Base-by-base conservation (phyloP, 306 rosid species). In the Sophora flavescens region DNA sequence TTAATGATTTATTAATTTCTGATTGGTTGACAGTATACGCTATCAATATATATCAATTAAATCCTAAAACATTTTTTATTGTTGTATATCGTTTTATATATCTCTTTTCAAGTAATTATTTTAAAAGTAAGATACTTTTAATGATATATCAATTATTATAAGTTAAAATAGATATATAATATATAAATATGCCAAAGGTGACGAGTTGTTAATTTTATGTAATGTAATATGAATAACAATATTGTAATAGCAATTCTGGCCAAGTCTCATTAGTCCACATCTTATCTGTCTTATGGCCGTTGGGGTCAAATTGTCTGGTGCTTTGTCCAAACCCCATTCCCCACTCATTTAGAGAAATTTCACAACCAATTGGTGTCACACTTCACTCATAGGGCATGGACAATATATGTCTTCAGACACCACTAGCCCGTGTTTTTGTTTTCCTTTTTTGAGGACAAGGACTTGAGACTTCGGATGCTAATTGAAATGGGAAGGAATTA, bases 191-290 rank as follows among this genome's bases (percentile, higher is more conserved):
- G 45, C 4, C 4, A 44, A 5, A 44, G 50, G 50, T 9, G 50
- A 9, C 14, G 11, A 44, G 10, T 44, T 14, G 3, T 44, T 44
- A 11, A 44, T 44, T 44, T 44, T 44, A 22, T 22, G 22, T n/a
- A n/a, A 0, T 1, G 48, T 42, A 42, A 10, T 42, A 42, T 10
- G 9, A 42, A 42, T 42, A 42, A 42, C 48, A 42, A 42, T 42
- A 42, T 42, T 42, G 13, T 52, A 2, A 42, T 62, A 26, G 22
- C 70, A 26, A 61, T 26, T 60, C 9, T 60, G 57, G 72, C 62
- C 6, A 48, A 70, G 56, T 30, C 52, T 78, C 35, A 65, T 8
- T 58, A n/a, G 83, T 75, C 85, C 79, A 83, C 82, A 60, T 87
- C 86, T 59, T 35, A 12, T 32, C 14, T 69, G 62, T 65, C 41